Percentiles rank a stretch among this genome's conserved stretches.
Evolutionary conservation across 106 monocot genomes (phyloP).

Genomic region (Phalaenopsis equestris): DNA sequence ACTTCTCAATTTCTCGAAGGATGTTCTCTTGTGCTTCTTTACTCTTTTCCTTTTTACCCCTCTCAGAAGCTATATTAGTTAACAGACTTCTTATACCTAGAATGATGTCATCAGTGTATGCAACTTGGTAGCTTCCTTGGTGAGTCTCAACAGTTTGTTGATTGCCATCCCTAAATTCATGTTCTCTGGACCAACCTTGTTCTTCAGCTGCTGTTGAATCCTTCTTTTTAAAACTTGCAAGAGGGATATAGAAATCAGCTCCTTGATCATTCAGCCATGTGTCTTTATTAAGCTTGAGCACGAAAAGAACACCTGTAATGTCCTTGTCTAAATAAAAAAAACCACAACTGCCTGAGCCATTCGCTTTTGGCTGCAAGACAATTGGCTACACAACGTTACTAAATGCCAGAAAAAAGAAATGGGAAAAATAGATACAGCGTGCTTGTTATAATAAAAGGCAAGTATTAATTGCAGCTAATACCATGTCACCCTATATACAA

Average conservation of each 20-base stretch:
- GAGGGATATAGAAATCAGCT: constrained; percentile 80
- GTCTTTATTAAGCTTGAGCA: constrained; percentile 79
- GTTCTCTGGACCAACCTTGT: not conserved
- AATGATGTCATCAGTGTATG: constrained; percentile 62
- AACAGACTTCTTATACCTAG: constrained; percentile 74
- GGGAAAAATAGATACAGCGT: not conserved
- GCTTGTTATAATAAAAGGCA: not conserved
- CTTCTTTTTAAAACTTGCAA: constrained; percentile 26
- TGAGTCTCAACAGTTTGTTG: constrained; percentile 7
- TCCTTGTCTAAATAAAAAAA: constrained; percentile 45
- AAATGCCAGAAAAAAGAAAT: constrained; percentile 1
- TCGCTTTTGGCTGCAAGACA: constrained; percentile 55
- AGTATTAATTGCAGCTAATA: not conserved
- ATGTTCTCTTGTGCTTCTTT: constrained; percentile 74
- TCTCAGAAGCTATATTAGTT: constrained; percentile 72
- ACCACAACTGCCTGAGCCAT: constrained; percentile 60
- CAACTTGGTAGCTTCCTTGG: constrained; percentile 14
- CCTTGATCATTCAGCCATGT: constrained; percentile 76
- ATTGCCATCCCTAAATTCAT: constrained; percentile 1
- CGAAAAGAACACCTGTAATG: constrained; percentile 64
- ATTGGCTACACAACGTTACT: constrained; percentile 17
- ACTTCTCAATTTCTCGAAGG: constrained; percentile 88
- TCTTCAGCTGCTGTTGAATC: constrained; percentile 13
- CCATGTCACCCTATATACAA: not conserved
- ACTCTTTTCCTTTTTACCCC: constrained; percentile 41